Evolutionary conservation across 2,329 filamentous ascomycete species (phyloP).

Genomic region (Trichoderma aggressivum): DNA sequence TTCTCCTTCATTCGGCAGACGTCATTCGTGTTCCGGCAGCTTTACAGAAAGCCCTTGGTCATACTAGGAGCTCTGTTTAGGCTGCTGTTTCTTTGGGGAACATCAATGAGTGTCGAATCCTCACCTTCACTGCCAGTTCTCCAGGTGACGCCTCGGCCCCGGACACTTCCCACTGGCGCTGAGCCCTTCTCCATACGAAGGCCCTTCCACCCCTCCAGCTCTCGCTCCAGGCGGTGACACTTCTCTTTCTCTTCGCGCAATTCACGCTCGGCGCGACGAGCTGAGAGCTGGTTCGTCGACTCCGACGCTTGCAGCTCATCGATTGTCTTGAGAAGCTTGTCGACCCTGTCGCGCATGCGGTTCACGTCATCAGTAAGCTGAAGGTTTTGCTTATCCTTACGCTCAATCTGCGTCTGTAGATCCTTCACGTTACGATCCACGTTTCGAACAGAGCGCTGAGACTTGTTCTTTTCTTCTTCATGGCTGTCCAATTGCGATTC

Average conservation of each 20-base stretch:
- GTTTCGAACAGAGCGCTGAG: conserved; percentile 84
- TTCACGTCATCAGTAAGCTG: conserved; percentile 80
- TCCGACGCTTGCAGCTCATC: conserved; percentile 91
- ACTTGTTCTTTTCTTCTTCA: conserved; percentile 72
- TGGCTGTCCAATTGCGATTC: conserved; percentile 83
- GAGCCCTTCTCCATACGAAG: conserved; percentile 61
- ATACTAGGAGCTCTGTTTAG: conserved; percentile 62
- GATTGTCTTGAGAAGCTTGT: conserved; percentile 84
- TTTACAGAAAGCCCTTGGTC: conserved; percentile 73
- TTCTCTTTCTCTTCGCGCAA: conserved; percentile 86
- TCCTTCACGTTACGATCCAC: conserved; percentile 93
- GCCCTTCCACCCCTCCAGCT: conserved; percentile 81
- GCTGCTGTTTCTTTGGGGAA: conserved; percentile 65
- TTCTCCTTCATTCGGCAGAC: neutral
- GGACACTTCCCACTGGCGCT: conserved; percentile 47
- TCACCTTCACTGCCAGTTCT: conserved; percentile 39
- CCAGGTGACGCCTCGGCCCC: conserved; percentile 35
- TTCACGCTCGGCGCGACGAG: conserved; percentile 84
- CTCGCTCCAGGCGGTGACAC: conserved; percentile 74
- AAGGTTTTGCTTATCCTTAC: conserved; percentile 81
- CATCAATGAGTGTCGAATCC: conserved; percentile 43
- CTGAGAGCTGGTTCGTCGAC: conserved; percentile 73
- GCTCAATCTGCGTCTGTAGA: conserved; percentile 85
- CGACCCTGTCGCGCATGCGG: conserved; percentile 85
- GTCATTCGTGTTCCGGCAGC: neutral